These are phyloP conservation scores for Gossypium australe DNA, from an alignment of 345 rosid genomes.

Conservation along the genomic window DNA sequence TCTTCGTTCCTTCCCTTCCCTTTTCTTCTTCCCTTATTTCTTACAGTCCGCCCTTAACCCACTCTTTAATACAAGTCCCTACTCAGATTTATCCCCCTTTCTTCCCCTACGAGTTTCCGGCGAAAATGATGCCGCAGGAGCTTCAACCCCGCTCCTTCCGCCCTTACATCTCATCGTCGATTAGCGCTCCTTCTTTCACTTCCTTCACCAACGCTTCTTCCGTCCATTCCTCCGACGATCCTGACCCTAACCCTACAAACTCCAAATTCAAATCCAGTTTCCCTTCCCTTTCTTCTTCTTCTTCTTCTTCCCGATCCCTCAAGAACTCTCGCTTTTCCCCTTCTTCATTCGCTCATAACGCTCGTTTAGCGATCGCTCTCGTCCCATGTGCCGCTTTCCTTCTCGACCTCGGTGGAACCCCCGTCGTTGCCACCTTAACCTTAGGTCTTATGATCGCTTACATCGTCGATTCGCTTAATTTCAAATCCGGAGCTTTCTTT, in stretches of 20 bases:
- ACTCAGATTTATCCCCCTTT: not conserved
- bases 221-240: slow-evolving; percentile 28
- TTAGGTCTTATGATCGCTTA: slow-evolving; percentile 87
- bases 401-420: slow-evolving; percentile 93
- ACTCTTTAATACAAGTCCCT: not conserved
- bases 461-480: slow-evolving; percentile 78
- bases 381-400: slow-evolving; percentile 83
- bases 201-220: slow-evolving; percentile 25
- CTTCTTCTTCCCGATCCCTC: slow-evolving; percentile 37
- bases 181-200: slow-evolving; percentile 40
- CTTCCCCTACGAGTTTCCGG: slow-evolving; percentile 20
- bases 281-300: slow-evolving; percentile 26
- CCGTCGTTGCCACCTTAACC: slow-evolving; percentile 70
- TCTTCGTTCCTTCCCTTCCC: not conserved
- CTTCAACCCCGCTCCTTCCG: slow-evolving; percentile 82
- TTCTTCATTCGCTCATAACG: slow-evolving; percentile 72
- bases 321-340: slow-evolving; percentile 68
- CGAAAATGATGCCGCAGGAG: slow-evolving; percentile 90
- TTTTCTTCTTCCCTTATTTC: not conserved
- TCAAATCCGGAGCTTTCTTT: slow-evolving; percentile 78
- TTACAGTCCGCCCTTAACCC: not conserved
- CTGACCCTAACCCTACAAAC: not conserved
- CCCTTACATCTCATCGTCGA: slow-evolving; percentile 55
- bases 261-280: slow-evolving; percentile 31
- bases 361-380: slow-evolving; percentile 69